A percentile compares a stretch with the other conserved stretches of the same genome.
Evolutionary conservation across 305 asterid species (phyloP).

Genomic region (Plantago rigida): DNA sequence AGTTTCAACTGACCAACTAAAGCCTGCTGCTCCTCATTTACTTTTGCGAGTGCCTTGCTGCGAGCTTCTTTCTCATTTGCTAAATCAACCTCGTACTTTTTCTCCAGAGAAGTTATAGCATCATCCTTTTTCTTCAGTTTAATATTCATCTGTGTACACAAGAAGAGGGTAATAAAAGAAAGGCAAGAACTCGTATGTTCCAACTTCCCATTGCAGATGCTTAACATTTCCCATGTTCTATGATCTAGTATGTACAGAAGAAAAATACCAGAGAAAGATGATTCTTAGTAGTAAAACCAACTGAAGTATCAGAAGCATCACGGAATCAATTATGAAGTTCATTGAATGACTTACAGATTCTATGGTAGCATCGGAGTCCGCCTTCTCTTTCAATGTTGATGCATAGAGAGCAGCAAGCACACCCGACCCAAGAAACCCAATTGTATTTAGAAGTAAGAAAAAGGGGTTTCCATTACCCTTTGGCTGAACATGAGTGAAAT

Average conservation of each 20-base stretch:
- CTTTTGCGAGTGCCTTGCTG: constrained; percentile 42
- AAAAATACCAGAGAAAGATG: not conserved
- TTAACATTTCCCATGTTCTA: not conserved
- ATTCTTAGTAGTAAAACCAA: not conserved
- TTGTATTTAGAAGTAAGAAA: constrained; percentile 46
- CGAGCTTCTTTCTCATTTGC: constrained; percentile 46
- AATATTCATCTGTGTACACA: constrained; percentile 41
- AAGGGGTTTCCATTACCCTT: constrained; percentile 38
- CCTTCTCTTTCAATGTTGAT: constrained; percentile 55
- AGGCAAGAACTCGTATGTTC: constrained; percentile 14
- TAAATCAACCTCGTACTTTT: constrained; percentile 45
- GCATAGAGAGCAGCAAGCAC: constrained; percentile 76
- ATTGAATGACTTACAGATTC: constrained; percentile 58
- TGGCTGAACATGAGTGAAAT: constrained; percentile 30
- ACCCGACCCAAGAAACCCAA: constrained; percentile 61
- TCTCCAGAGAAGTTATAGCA: constrained; percentile 37
- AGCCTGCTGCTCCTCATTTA: constrained; percentile 51
- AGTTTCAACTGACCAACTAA: constrained; percentile 37
- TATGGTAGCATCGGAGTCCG: constrained; percentile 43
- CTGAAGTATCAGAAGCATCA: not conserved
- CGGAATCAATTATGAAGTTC: not conserved
- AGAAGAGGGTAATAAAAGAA: constrained; percentile 17
- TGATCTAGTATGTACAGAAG: not conserved
- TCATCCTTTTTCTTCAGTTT: constrained; percentile 55
- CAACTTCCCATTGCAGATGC: not conserved